Evolutionary conservation across 345 rosid species (phyloP).

Genomic region (Eucalyptus sideroxylon): DNA sequence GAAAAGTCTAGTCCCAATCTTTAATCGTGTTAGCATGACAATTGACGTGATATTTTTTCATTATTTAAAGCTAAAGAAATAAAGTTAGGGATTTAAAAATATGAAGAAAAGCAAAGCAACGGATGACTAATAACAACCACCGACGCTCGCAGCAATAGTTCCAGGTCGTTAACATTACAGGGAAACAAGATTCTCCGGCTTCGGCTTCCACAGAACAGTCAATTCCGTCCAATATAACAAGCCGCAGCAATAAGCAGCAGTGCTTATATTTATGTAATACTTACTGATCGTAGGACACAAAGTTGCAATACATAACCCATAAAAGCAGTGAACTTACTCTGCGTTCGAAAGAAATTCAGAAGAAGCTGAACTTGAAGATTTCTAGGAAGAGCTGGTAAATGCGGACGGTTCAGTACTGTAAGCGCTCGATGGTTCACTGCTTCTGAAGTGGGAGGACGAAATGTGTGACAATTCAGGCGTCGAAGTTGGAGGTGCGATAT

Average conservation of each 20-base stretch:
- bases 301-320: neutral
- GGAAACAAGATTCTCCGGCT: too few relatives aligned
- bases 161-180: neutral
- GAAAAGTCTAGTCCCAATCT: neutral
- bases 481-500: neutral
- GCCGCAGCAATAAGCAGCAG: too few relatives aligned
- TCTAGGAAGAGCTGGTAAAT: neutral
- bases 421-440: neutral
- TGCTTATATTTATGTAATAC: too few relatives aligned
- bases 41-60: neutral
- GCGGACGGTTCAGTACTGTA: neutral
- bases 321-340: neutral
- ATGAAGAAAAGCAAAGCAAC: neutral
- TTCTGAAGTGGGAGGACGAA: neutral
- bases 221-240: too few relatives aligned
- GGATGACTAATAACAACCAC: neutral
- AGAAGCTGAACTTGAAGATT: neutral
- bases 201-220: too few relatives aligned
- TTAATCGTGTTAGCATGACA: neutral
- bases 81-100: too few relatives aligned
- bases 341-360: neutral
- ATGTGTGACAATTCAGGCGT: neutral
- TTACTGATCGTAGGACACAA: too few relatives aligned
- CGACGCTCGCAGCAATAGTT: neutral
- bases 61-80: too few relatives aligned